Conservation (phyloP, 2,329 filamentous ascomycete genomes). For the Thelonectria discophora region DNA sequence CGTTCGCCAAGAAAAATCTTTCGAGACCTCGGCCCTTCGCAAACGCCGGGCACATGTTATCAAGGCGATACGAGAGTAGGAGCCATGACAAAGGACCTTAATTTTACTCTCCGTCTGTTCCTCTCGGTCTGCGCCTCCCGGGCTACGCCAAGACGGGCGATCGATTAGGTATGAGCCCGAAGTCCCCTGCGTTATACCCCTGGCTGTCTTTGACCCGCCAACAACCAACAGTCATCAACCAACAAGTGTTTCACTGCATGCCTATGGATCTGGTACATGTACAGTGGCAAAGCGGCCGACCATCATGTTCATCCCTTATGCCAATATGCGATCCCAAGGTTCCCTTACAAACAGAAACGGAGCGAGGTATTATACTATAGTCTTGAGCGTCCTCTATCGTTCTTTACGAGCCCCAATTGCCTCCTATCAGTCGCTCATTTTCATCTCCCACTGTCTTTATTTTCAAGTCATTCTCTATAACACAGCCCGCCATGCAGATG, state of each 20-base stretch:
- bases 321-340: not conserved
- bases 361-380: conserved; percentile 9
- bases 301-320: conserved; percentile 4
- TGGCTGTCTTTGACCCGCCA: not conserved
- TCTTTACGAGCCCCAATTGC: not conserved
- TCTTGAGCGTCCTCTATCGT: conserved; percentile 2
- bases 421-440: conserved; percentile 7
- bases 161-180: not conserved
- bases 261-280: not conserved
- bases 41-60: not conserved
- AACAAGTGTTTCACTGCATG: too few relatives aligned
- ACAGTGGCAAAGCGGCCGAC: not conserved
- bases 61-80: not conserved
- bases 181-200: not conserved
- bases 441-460: conserved; percentile 4
- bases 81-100: not conserved
- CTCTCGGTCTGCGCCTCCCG: not conserved
- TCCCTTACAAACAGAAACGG: conserved; percentile 7
- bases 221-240: too few relatives aligned
- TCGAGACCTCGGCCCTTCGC: too few relatives aligned
- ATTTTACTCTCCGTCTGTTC: conserved; percentile 1
- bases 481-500: conserved; percentile 3
- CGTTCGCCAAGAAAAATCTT: not conserved
- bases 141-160: conserved; percentile 1
- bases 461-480: conserved; percentile 1